A percentile compares a stretch with the other conserved stretches of the same genome.
Conservation (phyloP, 2,329 filamentous ascomycete genomes). For the Pseudocercospora vitis region DNA sequence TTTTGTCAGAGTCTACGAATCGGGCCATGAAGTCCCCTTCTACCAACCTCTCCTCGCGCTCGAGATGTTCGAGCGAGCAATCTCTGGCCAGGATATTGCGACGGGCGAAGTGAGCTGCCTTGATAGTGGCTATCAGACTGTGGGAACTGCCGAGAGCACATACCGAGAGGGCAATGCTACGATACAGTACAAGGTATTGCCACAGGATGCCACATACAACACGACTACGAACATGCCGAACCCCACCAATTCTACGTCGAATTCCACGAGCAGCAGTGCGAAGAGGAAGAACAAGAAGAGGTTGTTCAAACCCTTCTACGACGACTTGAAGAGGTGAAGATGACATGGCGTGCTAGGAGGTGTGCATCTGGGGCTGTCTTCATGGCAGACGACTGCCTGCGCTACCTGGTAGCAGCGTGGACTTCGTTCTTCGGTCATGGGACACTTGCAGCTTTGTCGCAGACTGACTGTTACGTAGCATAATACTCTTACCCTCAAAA, state of each 20-base stretch:
- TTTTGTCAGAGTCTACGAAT: slow-evolving; percentile 52
- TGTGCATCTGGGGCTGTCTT: no score
- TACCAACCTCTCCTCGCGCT: slow-evolving; percentile 52
- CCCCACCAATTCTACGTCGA: slow-evolving; percentile 11
- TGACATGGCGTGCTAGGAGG: no score
- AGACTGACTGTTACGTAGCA: no score
- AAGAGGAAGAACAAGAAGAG: slow-evolving; percentile 14
- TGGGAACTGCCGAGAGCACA: slow-evolving; percentile 31
- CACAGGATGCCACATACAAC: slow-evolving; percentile 48
- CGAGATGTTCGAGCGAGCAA: slow-evolving; percentile 51
- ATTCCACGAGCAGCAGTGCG: not conserved
- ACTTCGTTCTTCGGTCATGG: no score
- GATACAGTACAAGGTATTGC: slow-evolving; percentile 46
- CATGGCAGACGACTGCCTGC: no score
- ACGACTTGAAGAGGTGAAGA: not conserved
- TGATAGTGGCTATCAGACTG: slow-evolving; percentile 24
- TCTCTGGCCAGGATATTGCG: slow-evolving; percentile 51
- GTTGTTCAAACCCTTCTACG: slow-evolving; percentile 15
- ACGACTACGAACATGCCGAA: slow-evolving; percentile 26
- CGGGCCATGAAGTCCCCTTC: slow-evolving; percentile 53
- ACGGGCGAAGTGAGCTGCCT: slow-evolving; percentile 42
- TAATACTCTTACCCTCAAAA: slow-evolving; percentile 6
- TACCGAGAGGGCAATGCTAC: slow-evolving; percentile 48
- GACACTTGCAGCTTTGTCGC: no score
- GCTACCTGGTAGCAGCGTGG: no score